Conservation (phyloP, 306 rosid species). For the Lagenaria siceraria region DNA sequence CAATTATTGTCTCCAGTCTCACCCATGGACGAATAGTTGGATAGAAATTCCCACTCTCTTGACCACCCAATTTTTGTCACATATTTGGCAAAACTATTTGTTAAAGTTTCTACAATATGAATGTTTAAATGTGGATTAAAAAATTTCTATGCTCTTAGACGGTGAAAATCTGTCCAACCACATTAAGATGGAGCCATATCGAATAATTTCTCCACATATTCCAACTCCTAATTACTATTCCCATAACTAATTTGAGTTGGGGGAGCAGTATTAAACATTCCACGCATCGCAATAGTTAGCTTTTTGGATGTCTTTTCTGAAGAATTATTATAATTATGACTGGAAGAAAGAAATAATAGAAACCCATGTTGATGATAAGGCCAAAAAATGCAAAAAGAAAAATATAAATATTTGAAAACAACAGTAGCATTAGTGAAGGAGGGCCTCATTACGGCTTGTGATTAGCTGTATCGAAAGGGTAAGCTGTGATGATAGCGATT, state of each 20-base stretch:
- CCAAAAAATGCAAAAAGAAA: too few relatives aligned
- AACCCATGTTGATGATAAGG: neutral
- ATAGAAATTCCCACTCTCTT: too few relatives aligned
- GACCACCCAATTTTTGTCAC: too few relatives aligned
- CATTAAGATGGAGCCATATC: too few relatives aligned
- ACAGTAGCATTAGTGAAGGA: constrained; percentile 13
- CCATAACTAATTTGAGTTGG: neutral
- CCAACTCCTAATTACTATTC: neutral
- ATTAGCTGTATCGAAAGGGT: constrained; percentile 79
- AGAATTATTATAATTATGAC: neutral
- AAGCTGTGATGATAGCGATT: constrained; percentile 9
- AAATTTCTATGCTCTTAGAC: too few relatives aligned
- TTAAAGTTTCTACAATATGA: too few relatives aligned
- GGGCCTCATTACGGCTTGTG: constrained; percentile 44
- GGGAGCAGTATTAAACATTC: neutral
- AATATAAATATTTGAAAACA: neutral
- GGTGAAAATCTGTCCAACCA: too few relatives aligned
- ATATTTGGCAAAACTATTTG: too few relatives aligned
- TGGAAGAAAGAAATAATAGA: neutral
- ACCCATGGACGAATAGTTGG: too few relatives aligned
- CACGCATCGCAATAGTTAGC: neutral
- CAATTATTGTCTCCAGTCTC: too few relatives aligned
- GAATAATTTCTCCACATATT: neutral
- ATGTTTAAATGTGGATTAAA: too few relatives aligned
- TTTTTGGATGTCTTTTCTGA: neutral